Base-by-base conservation (phyloP, 2,329 filamentous ascomycete species). In the Stemphylium lycopersici region DNA sequence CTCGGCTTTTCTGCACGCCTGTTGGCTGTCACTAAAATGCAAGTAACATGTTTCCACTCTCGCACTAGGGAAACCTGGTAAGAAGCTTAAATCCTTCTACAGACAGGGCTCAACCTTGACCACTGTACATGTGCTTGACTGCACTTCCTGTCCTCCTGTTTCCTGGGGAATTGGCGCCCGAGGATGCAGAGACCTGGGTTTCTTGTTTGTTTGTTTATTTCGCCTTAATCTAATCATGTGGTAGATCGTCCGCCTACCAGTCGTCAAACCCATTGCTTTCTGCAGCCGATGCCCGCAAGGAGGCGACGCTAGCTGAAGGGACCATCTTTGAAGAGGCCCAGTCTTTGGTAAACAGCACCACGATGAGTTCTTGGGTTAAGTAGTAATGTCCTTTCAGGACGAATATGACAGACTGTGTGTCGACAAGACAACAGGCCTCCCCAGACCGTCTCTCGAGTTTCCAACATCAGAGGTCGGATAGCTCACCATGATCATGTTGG, bases 281-380 rank as follows among this genome's bases (percentile, higher is more conserved):
- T 10, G 74, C 79, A 48, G 67, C 76, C 26, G 80, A 83, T 56
- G 82, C 81, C 26, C 81, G 80, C 49, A 75, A 79, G 31, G 78
- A 84, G 58, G 90, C 90, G 16, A 88, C 88, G 66, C 73, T 81
- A 41, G 77, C 86, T 36, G 92, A 96, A 74, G 84, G 83, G 40
- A 80, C 83, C 10, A 85, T 87, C 11, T 90, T 86, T 63, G 80
- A 83, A 38, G 75, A 77, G 37, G 84, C 87, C 10, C 65, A 76
- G 20, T 86, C 85, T 32, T 76, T 81, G 67, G 89, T 90, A 80
- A 69, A 31, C 4, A 26, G 13, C 7, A 15, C 8, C 4, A 26
- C 4, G 32, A 43, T 32, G 34, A 26, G 38, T 40, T 40, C 43
- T 10, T 29, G 7, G 26, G 26, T 3, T 11, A 29, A 29, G 6